These are phyloP conservation scores for Pyrenophora graminea DNA, from an alignment of 2,329 filamentous ascomycete genomes.

Conservation along the genomic window DNA sequence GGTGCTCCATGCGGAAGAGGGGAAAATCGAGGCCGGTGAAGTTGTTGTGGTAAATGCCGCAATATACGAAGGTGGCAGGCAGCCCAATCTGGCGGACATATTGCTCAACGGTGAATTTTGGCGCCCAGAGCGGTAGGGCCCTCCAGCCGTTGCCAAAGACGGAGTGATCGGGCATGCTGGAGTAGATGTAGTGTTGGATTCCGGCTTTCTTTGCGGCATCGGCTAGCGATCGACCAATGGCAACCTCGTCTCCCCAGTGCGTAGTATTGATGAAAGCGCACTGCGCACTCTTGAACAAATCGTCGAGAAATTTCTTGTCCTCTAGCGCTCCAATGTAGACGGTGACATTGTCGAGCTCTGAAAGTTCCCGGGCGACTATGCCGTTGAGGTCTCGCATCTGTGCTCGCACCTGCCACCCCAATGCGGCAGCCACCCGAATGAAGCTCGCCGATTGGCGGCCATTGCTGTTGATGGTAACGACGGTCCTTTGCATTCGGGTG, in stretches of 20 bases:
- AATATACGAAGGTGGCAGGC: slow-evolving; percentile 90
- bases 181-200: slow-evolving; percentile 92
- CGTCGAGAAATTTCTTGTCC: slow-evolving; percentile 74
- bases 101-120: slow-evolving; percentile 90
- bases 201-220: slow-evolving; percentile 84
- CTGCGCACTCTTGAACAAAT: slow-evolving; percentile 81
- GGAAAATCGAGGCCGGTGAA: slow-evolving; percentile 93
- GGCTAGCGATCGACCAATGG: slow-evolving; percentile 84
- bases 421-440: slow-evolving; percentile 88
- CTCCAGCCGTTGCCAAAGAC: slow-evolving; percentile 78
- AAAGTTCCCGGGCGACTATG: slow-evolving; percentile 85
- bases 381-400: slow-evolving; percentile 87
- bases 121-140: slow-evolving; percentile 84
- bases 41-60: slow-evolving; percentile 98
- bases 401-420: slow-evolving; percentile 90
- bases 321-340: slow-evolving; percentile 68
- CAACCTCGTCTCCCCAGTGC: slow-evolving; percentile 92
- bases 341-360: slow-evolving; percentile 79
- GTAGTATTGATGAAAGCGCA: slow-evolving; percentile 98
- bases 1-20: slow-evolving; percentile 91
- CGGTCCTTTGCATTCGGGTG: slow-evolving; percentile 61
- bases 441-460: slow-evolving; percentile 95
- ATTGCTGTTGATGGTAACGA: slow-evolving; percentile 92
- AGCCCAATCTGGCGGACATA: slow-evolving; percentile 83
- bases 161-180: slow-evolving; percentile 94